Conservation (phyloP, 306 rosid species). For the Pachyrhizus erosus region DNA sequence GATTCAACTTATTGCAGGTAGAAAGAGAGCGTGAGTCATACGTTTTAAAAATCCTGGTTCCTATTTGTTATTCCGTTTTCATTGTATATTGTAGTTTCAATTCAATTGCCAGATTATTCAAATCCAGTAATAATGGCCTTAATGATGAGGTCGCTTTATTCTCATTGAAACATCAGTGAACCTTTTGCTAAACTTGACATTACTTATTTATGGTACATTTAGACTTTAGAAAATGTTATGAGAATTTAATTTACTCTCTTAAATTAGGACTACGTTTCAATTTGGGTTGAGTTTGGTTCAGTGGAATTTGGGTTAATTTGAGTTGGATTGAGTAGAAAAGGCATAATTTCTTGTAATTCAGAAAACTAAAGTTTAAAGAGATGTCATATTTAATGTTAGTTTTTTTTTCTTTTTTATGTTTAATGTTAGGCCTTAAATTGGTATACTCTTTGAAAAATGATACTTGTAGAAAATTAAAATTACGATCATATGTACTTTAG, state of each 20-base stretch:
- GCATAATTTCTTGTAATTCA: too few species aligned
- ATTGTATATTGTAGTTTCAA: neutral
- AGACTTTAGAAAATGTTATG: too few species aligned
- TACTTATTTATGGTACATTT: neutral
- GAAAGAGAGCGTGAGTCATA: neutral
- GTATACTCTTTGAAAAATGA: too few species aligned
- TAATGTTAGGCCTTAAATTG: too few species aligned
- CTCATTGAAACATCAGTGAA: neutral
- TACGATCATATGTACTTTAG: neutral
- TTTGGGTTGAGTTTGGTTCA: neutral
- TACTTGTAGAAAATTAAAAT: neutral
- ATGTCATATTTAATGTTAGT: too few species aligned
- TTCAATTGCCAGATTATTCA: neutral
- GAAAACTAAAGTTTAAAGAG: too few species aligned
- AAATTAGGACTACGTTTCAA: neutral
- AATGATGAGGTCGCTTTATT: neutral
- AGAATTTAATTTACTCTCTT: neutral
- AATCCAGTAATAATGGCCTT: neutral
- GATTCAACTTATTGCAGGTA: neutral
- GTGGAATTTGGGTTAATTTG: too few species aligned
- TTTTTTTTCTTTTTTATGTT: too few species aligned
- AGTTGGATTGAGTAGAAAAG: too few species aligned
- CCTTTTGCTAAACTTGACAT: neutral
- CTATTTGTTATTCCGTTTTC: neutral
- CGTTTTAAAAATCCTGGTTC: neutral